Conservation (phyloP, 2,329 filamentous ascomycete species). For the Phyllosticta citribraziliensis region DNA sequence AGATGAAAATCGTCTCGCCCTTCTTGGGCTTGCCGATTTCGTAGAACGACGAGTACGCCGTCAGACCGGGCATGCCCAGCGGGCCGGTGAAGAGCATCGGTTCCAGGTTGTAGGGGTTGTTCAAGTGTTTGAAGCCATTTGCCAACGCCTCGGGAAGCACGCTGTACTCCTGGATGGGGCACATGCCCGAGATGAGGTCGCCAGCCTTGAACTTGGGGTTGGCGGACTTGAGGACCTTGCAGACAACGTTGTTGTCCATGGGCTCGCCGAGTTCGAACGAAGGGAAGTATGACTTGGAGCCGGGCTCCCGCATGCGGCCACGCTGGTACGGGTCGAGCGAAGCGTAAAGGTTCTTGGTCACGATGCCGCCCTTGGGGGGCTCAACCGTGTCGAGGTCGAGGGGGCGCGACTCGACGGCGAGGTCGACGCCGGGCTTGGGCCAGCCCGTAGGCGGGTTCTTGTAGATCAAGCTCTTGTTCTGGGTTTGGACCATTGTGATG, state of each 20-base stretch:
- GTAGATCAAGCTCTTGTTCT: slow-evolving; percentile 70
- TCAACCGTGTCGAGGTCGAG: slow-evolving; percentile 57
- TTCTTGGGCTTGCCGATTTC: slow-evolving; percentile 66
- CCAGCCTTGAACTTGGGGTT: slow-evolving; percentile 53
- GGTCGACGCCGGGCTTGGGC: slow-evolving; percentile 61
- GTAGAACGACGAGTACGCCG: slow-evolving; percentile 65
- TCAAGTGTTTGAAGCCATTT: slow-evolving; percentile 43
- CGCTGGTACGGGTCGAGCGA: slow-evolving; percentile 83
- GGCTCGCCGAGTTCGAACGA: slow-evolving; percentile 53
- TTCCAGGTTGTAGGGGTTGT: slow-evolving; percentile 62
- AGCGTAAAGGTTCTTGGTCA: slow-evolving; percentile 59
- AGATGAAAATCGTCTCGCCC: slow-evolving; percentile 75
- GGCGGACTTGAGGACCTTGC: slow-evolving; percentile 62
- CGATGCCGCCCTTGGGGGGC: slow-evolving; percentile 54
- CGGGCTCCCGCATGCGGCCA: slow-evolving; percentile 60
- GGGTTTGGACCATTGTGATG: slow-evolving; percentile 32
- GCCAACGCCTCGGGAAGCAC: slow-evolving; percentile 41
- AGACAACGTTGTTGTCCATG: slow-evolving; percentile 54
- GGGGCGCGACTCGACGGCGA: slow-evolving; percentile 55
- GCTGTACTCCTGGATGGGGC: slow-evolving; percentile 62
- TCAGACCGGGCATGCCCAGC: slow-evolving; percentile 69
- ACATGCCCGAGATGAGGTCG: slow-evolving; percentile 50
- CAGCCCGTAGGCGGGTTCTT: slow-evolving; percentile 56
- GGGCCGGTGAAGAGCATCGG: slow-evolving; percentile 61
- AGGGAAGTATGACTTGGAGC: slow-evolving; percentile 56